Conservation (phyloP, 495 filamentous ascomycete genomes). For the Xylaria palmicola region DNA sequence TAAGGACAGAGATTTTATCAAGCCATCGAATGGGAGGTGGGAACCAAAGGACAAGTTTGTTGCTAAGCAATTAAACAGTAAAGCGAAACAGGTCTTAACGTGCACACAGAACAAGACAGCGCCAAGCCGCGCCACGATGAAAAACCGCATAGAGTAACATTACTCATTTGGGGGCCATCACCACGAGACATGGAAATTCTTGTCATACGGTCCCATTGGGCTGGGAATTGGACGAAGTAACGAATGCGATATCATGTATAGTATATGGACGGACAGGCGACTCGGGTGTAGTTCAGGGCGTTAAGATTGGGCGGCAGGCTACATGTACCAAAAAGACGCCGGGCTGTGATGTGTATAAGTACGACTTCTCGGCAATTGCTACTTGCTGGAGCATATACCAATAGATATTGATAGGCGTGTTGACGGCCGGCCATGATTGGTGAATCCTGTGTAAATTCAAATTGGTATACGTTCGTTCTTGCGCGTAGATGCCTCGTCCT, state of each 20-base stretch:
- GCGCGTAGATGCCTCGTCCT: neutral
- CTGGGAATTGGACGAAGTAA: neutral
- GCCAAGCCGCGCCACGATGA: neutral
- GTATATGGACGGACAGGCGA: conserved; percentile 3
- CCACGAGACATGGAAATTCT: neutral
- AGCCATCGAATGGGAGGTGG: neutral
- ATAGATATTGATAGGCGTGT: neutral
- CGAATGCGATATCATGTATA: conserved; percentile 11
- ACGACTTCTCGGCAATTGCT: conserved; percentile 5
- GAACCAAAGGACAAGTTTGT: neutral
- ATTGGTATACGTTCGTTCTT: neutral
- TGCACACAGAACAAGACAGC: conserved; percentile 4
- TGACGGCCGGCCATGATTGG: neutral
- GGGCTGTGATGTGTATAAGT: conserved; percentile 9
- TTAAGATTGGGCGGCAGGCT: neutral
- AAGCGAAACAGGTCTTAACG: neutral
- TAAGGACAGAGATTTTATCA: neutral
- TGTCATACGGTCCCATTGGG: neutral
- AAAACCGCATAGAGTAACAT: conserved; percentile 11
- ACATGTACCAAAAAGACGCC: neutral
- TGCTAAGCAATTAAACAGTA: neutral
- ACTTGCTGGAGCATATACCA: conserved; percentile 9
- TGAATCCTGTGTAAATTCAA: neutral
- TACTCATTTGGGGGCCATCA: neutral
- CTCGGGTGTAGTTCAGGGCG: neutral